Evolutionary conservation across 2,329 filamentous ascomycete species (phyloP), one percentile per base, ranked within the genome.

Genomic region (Trichoderma atrobrunneum): DNA sequence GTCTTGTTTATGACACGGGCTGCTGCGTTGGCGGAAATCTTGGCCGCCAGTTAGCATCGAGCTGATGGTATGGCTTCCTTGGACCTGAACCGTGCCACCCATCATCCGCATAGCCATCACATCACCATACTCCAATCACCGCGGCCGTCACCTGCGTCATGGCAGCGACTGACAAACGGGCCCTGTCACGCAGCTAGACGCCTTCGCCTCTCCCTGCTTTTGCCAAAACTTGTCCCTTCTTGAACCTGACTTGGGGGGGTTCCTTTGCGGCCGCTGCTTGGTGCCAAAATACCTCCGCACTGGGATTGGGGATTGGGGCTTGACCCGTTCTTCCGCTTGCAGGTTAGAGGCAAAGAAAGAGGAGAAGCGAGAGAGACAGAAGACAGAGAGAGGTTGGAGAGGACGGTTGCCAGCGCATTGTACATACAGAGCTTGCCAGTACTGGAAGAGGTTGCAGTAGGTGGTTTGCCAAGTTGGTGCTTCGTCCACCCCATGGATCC

Each of bases 71-170:
- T 36, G 14, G 39, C 43, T 43, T 43, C 39, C 18, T 16, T 26
- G n/a, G n/a, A 26, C 56, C 56, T 30, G 65, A 59, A 51, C 65
- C 56, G 65, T 68, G 65, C 65, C 65, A 68, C 66, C 63, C 66
- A 34, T 70, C 66, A 62, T 51, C 57, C 28, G 66, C 66, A 70
- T 70, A 36, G 66, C 60, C 66, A 70, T 70, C 66, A 70, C 66
- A 70, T 70, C 66, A 70, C 66, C 66, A 61, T 62, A 61, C 39
- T 61, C 56, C 66, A 51, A 61, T 70, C 66, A 28, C 30, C 28
- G n/a, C 24, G 28, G 64, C 51, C 18, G 54, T 57, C 54, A 30
- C 16, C 51, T 56, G 16, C n/a, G 32, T 59, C 28, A 26, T 54
- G 48, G 48, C 43, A 51, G 43, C 43, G 48, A 54, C n/a, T 54